phyloP scores from a whole-genome alignment of 2,329 filamentous ascomycete genomes.

The Helotiales sp. region DNA sequence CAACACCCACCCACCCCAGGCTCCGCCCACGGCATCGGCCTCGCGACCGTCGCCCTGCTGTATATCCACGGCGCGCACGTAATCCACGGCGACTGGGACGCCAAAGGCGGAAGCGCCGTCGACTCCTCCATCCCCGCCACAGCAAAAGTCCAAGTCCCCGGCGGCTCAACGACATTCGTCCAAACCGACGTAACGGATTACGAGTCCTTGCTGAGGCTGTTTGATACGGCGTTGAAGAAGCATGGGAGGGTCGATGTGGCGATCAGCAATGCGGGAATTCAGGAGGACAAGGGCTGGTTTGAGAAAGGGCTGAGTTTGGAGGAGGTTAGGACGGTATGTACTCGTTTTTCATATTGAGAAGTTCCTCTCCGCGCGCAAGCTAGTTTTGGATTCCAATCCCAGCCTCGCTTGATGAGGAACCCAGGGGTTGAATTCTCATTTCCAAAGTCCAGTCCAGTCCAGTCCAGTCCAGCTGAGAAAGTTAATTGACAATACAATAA shows the following conservation, averaged over 20 bases:
- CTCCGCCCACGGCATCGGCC: constrained; percentile 55
- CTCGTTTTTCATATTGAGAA: too few relatives aligned
- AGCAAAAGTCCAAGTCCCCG: not conserved
- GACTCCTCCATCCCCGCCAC: constrained; percentile 45
- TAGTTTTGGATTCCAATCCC: too few relatives aligned
- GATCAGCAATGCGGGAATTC: constrained; percentile 57
- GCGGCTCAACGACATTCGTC: constrained; percentile 44
- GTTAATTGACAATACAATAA: too few relatives aligned
- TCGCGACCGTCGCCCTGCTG: constrained; percentile 58
- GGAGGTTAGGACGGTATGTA: constrained; percentile 41
- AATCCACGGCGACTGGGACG: constrained; percentile 53
- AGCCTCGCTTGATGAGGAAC: too few relatives aligned
- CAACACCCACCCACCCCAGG: not conserved
- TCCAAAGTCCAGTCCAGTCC: not conserved
- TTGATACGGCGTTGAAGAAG: constrained; percentile 51
- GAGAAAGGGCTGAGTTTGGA: constrained; percentile 13
- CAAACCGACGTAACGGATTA: constrained; percentile 47
- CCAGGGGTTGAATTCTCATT: too few relatives aligned
- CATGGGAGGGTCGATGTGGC: constrained; percentile 30
- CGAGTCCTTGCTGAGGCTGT: constrained; percentile 54
- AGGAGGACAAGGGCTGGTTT: constrained; percentile 47
- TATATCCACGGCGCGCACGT: constrained; percentile 60
- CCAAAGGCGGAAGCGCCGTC: constrained; percentile 35
- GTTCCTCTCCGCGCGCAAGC: too few relatives aligned
- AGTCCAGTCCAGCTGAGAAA: not conserved